Percentiles rank a stretch among this genome's conserved stretches.
Evolutionary conservation across 768 basidiomycete genomes (phyloP).

Genomic region (Kwoniella dejecticola): DNA sequence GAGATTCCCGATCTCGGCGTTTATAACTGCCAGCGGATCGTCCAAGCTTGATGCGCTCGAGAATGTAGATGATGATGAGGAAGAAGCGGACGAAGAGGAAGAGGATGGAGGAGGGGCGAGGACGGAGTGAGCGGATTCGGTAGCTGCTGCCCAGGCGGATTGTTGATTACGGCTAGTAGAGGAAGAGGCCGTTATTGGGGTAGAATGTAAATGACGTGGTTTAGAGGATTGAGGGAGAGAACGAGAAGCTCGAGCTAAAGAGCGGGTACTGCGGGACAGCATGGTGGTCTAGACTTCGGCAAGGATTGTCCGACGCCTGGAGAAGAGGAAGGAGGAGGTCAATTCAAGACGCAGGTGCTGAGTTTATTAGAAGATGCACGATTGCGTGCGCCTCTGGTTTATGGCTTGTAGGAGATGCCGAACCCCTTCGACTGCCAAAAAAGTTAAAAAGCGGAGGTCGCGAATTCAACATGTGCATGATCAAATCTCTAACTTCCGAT

Average conservation of each 20-base stretch:
- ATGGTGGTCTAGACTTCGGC: no score
- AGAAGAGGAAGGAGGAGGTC: no score
- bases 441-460: not conserved
- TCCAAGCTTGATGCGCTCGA: constrained; percentile 8
- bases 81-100: constrained; percentile 12
- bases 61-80: not conserved
- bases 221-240: not conserved
- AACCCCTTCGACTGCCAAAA: no score
- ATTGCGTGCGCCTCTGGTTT: no score
- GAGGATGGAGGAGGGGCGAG: constrained; percentile 36
- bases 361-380: no score
- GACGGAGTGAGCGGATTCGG: constrained; percentile 49
- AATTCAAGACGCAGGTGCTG: no score
- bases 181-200: not conserved
- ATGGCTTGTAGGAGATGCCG: no score
- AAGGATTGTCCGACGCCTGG: no score
- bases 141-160: constrained; percentile 49
- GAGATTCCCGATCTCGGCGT: constrained; percentile 71
- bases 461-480: not conserved
- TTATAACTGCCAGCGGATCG: constrained; percentile 58
- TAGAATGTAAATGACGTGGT: not conserved
- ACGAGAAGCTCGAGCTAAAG: not conserved
- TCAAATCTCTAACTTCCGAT: constrained; percentile 10
- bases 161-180: constrained; percentile 1
- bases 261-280: constrained; percentile 14